Base-by-base conservation (phyloP, 345 rosid species). In the Eucalyptus coolabah region DNA sequence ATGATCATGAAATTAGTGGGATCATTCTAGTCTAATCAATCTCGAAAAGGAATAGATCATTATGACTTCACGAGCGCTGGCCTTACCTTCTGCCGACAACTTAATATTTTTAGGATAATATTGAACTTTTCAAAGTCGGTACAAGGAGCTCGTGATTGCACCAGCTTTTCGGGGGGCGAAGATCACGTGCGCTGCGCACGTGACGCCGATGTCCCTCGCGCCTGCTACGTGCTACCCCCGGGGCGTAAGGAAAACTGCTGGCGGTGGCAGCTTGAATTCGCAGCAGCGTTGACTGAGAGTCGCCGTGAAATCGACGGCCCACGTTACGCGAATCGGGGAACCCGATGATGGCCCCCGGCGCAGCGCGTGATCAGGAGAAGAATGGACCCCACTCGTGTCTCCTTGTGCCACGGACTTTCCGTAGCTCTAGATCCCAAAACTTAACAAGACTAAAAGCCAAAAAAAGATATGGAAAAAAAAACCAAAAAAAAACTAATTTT, bases 401-500 rank as follows among this genome's bases (percentile, higher is more conserved):
- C 77, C 21, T n/a, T 15, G 77, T 65, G 77, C 77, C 37, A 12
- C 4, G 34, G 67, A 28, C 69, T 60, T 60, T 63, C 69, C 69
- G 9, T 30, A 13, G 69, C 69, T 28, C 69, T 6, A 34, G 77
- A 65, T 65, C 77, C 77, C 77, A 65, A 65, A 65, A 7, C 8
- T 65, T 65, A n/a, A 65, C 77, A 16, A n/a, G 40, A n/a, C 40
- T 16, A n/a, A 4, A 65, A n/a, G 77, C 77, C 37, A 65, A n/a
- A 65, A 65, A 15, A 14, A 15, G 4, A 65, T 4, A n/a, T 30
- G 32, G 13, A 30, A 28, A 65, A n/a, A n/a, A n/a, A 65, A 65
- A 15, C 1, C 26, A 4, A 15, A n/a, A 15, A 30, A n/a, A n/a
- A 8, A 0, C n/a, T n/a, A 15, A n/a, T n/a, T 7, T 65, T 16